These are phyloP conservation scores for Ammopiptanthus mongolicus DNA, from an alignment of 306 rosid genomes.

Conservation along the genomic window DNA sequence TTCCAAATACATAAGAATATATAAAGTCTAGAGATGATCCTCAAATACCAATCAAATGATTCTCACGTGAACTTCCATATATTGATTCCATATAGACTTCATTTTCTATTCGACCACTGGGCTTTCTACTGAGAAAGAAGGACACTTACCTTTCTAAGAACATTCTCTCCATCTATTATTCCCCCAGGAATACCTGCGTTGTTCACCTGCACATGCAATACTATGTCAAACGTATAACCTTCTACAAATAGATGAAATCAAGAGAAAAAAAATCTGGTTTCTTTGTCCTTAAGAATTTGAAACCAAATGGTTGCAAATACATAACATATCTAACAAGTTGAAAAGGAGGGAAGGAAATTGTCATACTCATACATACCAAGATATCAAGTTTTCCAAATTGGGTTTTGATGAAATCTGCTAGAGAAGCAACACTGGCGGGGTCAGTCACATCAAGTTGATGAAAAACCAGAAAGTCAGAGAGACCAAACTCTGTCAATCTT, in stretches of 20 bases:
- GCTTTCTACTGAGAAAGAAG: not conserved
- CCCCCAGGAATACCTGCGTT: constrained; percentile 37
- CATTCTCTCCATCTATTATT: constrained; percentile 17
- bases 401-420: constrained; percentile 24
- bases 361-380: constrained; percentile 13
- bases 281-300: not conserved
- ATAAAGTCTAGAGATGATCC: no score
- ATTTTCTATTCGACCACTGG: not conserved
- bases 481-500: constrained; percentile 25
- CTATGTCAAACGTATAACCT: not conserved
- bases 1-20: no score
- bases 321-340: not conserved
- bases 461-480: constrained; percentile 21
- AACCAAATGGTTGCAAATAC: not conserved
- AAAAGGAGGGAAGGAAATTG: not conserved
- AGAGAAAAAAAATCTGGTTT: not conserved
- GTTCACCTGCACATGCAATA: constrained; percentile 34
- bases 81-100: not conserved
- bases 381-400: constrained; percentile 38
- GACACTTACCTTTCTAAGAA: constrained; percentile 15
- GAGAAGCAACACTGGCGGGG: constrained; percentile 25
- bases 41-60: no score
- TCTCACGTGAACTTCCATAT: not conserved
- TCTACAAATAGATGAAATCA: not conserved
- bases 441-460: constrained; percentile 48